Conservation (phyloP, 805 yeast genomes). For the Cyberlindnera maritima region DNA sequence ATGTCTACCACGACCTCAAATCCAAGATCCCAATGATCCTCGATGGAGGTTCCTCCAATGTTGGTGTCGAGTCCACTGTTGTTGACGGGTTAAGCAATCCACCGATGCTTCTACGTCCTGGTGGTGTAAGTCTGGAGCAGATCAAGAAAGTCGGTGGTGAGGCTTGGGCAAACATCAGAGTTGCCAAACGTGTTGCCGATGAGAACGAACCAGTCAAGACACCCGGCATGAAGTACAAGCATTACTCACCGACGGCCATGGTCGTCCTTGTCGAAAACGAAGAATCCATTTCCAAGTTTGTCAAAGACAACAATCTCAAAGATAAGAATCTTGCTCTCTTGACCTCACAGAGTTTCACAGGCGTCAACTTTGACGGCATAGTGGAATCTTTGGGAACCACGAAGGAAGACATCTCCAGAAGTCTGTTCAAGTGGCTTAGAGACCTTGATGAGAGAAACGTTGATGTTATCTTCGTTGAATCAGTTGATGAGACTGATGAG, state of each 20-base stretch:
- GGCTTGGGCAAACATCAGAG: conserved; percentile 58
- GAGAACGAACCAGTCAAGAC: conserved; percentile 77
- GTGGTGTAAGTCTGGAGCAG: conserved; percentile 84
- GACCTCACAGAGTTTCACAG: conserved; percentile 32
- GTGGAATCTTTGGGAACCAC: conserved; percentile 40
- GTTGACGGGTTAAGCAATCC: conserved; percentile 85
- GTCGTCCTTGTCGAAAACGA: conserved; percentile 63
- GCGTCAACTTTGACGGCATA: conserved; percentile 22
- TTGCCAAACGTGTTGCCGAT: conserved; percentile 63
- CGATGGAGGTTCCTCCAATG: conserved; percentile 87
- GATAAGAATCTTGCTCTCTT: conserved; percentile 49
- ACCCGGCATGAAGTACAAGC: conserved; percentile 98
- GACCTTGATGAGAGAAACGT: conserved; percentile 66
- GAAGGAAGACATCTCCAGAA: conserved; percentile 63
- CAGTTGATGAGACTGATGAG: conserved; percentile 68
- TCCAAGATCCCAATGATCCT: conserved; percentile 80
- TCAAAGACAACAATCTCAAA: conserved; percentile 27
- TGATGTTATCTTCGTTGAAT: conserved; percentile 79
- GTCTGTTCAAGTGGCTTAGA: conserved; percentile 69
- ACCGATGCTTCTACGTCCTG: conserved; percentile 89
- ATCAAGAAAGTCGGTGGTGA: conserved; percentile 64
- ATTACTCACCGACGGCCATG: conserved; percentile 87
- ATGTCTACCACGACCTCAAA: conserved; percentile 76
- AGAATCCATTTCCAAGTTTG: conserved; percentile 22
- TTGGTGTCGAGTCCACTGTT: conserved; percentile 94